phyloP scores from a whole-genome alignment of 306 rosid genomes.

The Prunus fruticosa region DNA sequence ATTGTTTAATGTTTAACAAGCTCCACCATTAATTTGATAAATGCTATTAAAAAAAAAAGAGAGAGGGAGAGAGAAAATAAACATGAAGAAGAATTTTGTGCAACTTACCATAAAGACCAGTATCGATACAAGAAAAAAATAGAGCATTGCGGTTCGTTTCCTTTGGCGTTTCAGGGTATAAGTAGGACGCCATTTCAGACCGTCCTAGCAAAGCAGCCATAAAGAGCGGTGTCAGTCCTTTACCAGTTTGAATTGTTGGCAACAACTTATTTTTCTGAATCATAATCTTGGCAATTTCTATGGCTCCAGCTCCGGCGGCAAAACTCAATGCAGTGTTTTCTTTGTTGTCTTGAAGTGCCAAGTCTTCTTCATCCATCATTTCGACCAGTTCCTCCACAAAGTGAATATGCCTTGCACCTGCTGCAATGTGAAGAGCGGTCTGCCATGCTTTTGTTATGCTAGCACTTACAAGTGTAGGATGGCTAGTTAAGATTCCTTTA shows the following conservation, averaged over 20 bases:
- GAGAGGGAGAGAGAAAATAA: too few species aligned
- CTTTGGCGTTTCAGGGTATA: background rate
- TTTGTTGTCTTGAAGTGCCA: background rate
- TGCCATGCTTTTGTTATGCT: background rate
- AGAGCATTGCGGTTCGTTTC: background rate
- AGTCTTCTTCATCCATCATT: background rate
- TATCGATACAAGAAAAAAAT: background rate
- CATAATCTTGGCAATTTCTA: slow-evolving; percentile 12
- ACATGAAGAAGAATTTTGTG: too few species aligned
- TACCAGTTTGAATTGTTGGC: background rate
- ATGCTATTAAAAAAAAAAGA: too few species aligned
- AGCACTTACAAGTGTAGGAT: background rate
- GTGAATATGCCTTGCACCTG: background rate
- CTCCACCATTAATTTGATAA: too few species aligned
- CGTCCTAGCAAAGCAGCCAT: slow-evolving; percentile 10
- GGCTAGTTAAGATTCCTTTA: rapidly evolving
- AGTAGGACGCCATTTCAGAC: background rate
- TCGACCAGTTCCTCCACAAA: slow-evolving; percentile 18
- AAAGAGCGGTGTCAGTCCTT: background rate
- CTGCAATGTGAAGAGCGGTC: slow-evolving; percentile 24
- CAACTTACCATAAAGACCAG: slow-evolving; percentile 5
- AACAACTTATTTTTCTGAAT: background rate
- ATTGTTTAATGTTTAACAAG: too few species aligned
- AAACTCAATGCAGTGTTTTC: slow-evolving; percentile 16
- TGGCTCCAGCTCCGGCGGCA: slow-evolving; percentile 17